Conservation (phyloP, 306 rosid species). For the Casuarina glauca region DNA sequence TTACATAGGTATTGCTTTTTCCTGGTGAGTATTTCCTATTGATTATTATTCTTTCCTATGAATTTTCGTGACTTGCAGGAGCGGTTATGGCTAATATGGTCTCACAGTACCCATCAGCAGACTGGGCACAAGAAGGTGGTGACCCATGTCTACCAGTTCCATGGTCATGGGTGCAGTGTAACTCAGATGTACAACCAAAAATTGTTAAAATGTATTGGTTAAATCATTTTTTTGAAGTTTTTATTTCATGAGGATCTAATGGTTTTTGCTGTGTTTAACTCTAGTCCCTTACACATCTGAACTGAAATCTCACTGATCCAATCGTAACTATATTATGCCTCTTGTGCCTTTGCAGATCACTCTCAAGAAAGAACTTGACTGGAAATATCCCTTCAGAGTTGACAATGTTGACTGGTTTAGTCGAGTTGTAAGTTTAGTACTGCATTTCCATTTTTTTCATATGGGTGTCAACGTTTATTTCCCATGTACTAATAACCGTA, state of each 20-base stretch:
- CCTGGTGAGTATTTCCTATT: constrained; percentile 9
- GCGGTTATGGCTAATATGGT: constrained; percentile 51
- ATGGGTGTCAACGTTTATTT: constrained; percentile 23
- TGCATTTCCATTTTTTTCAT: constrained; percentile 27
- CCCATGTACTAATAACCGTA: constrained; percentile 3
- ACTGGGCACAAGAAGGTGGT: constrained; percentile 88
- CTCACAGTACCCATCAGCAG: constrained; percentile 59
- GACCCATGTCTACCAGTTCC: constrained; percentile 97
- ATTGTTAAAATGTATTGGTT: constrained; percentile 72
- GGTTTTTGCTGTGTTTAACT: constrained; percentile 14
- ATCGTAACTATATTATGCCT: constrained; percentile 34
- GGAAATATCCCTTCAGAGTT: constrained; percentile 77
- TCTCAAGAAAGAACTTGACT: constrained; percentile 72
- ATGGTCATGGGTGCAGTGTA: constrained; percentile 95
- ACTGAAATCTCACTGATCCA: constrained; percentile 24
- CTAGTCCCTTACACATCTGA: constrained; percentile 10
- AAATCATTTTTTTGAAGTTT: constrained; percentile 8
- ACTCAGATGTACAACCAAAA: constrained; percentile 73
- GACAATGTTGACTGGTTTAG: constrained; percentile 67
- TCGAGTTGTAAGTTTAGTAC: constrained; percentile 71
- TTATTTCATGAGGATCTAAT: neutral
- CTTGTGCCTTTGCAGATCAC: constrained; percentile 54
- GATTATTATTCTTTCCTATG: constrained; percentile 18
- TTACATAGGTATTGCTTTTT: constrained; percentile 4
- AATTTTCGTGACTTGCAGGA: constrained; percentile 54